These are phyloP conservation scores for Sicyos edulis DNA, from an alignment of 306 rosid species.

Conservation along the genomic window DNA sequence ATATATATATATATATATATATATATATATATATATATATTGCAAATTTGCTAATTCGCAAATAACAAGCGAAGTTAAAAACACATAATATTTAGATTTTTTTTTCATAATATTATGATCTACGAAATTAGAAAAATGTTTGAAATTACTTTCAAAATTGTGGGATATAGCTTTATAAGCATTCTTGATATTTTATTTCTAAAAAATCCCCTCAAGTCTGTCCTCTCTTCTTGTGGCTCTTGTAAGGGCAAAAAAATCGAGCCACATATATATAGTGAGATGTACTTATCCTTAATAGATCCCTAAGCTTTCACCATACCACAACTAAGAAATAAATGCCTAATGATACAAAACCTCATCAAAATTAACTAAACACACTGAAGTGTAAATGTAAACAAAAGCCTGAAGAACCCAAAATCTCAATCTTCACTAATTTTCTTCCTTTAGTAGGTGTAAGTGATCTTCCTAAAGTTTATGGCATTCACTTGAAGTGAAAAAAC, in stretches of 20 bases:
- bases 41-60: too few relatives aligned
- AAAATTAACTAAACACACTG: not conserved
- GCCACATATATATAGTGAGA: not conserved
- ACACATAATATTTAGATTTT: too few relatives aligned
- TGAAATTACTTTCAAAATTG: too few relatives aligned
- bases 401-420: not conserved
- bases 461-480: conserved; percentile 15
- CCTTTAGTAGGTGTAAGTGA: not conserved
- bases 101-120: too few relatives aligned
- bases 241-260: not conserved
- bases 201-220: not conserved
- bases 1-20: too few relatives aligned
- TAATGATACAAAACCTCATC: not conserved
- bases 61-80: too few relatives aligned
- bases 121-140: too few relatives aligned
- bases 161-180: too few relatives aligned
- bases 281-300: not conserved
- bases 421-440: not conserved
- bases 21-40: too few relatives aligned
- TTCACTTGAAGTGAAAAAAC: conserved; percentile 47
- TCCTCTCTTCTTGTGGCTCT: not conserved
- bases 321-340: not conserved
- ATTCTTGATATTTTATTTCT: not conserved
- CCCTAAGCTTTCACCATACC: not conserved
- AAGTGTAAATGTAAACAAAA: conserved; percentile 9